These are phyloP conservation scores for Cyclotella baltica DNA, from an alignment of 108 stramenopile species.

Conservation along the genomic window DNA sequence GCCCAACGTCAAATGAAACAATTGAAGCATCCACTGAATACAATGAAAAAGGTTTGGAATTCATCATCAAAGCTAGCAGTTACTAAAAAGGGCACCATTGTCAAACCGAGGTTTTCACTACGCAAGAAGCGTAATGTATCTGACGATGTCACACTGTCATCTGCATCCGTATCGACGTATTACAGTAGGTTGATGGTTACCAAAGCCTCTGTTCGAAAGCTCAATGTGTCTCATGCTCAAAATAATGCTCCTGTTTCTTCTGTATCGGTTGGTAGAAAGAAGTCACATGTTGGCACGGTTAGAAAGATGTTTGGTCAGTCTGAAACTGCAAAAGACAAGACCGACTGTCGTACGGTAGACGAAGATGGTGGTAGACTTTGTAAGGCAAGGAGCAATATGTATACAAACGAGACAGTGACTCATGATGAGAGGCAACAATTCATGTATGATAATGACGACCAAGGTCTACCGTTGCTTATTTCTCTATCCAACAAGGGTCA, in stretches of 20 bases:
- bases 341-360: too few relatives aligned
- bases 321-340: too few relatives aligned
- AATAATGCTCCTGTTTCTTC: too few relatives aligned
- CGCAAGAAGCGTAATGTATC: neutral
- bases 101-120: neutral
- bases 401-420: neutral
- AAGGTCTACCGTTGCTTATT: neutral
- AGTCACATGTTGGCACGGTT: too few relatives aligned
- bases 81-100: neutral
- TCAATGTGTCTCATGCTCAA: too few relatives aligned
- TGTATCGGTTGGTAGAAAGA: too few relatives aligned
- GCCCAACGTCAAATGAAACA: neutral
- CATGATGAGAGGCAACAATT: neutral
- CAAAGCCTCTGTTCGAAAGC: too few relatives aligned
- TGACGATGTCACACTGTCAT: neutral
- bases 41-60: constrained; percentile 2
- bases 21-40: neutral
- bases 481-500: neutral
- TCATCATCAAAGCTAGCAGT: neutral
- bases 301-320: too few relatives aligned
- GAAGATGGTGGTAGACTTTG: too few relatives aligned
- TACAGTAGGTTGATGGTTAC: too few relatives aligned
- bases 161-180: neutral
- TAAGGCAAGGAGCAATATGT: too few relatives aligned
- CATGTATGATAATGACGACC: neutral